Percentiles rank a stretch among this genome's conserved stretches.
Conservation (phyloP, 768 basidiomycete species). For the Suillus subalutaceus region DNA sequence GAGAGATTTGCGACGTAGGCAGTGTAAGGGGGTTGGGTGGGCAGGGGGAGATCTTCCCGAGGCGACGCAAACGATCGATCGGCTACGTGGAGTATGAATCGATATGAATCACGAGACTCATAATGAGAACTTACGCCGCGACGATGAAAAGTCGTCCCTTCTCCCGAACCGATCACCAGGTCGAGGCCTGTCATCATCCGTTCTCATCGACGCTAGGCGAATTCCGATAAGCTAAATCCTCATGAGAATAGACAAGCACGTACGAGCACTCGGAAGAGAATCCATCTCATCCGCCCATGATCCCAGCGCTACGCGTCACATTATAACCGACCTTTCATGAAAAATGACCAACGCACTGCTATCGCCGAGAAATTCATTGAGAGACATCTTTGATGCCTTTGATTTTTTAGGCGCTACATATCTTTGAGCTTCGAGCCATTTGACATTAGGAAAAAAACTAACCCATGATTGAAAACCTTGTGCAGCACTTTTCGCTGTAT, state of each 20-base stretch:
- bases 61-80: slow-evolving; percentile 61
- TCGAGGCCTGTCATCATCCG: slow-evolving; percentile 63
- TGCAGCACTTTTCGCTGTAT: slow-evolving; percentile 16
- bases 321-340: slow-evolving; percentile 15
- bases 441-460: slow-evolving; percentile 10
- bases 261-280: slow-evolving; percentile 88
- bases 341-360: slow-evolving; percentile 55
- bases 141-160: slow-evolving; percentile 66
- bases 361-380: slow-evolving; percentile 93
- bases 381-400: slow-evolving; percentile 89
- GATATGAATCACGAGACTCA: slow-evolving; percentile 11
- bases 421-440: slow-evolving; percentile 12
- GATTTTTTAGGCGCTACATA: slow-evolving; percentile 76
- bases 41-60: slow-evolving; percentile 94
- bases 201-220: slow-evolving; percentile 63
- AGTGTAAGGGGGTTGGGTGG: slow-evolving; percentile 91
- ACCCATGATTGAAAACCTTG: slow-evolving; percentile 31
- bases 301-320: slow-evolving; percentile 63
- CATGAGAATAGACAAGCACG: slow-evolving; percentile 38
- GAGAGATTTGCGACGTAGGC: slow-evolving; percentile 96
- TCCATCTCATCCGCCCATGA: slow-evolving; percentile 99
- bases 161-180: slow-evolving; percentile 57
- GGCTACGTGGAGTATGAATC: slow-evolving; percentile 37
- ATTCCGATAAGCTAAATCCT: slow-evolving; percentile 18
- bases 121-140: slow-evolving; percentile 53